Evolutionary conservation across 2,329 filamentous ascomycete species (phyloP), one percentile per base, ranked within the genome.

Genomic region (Aureobasidium subglaciale): DNA sequence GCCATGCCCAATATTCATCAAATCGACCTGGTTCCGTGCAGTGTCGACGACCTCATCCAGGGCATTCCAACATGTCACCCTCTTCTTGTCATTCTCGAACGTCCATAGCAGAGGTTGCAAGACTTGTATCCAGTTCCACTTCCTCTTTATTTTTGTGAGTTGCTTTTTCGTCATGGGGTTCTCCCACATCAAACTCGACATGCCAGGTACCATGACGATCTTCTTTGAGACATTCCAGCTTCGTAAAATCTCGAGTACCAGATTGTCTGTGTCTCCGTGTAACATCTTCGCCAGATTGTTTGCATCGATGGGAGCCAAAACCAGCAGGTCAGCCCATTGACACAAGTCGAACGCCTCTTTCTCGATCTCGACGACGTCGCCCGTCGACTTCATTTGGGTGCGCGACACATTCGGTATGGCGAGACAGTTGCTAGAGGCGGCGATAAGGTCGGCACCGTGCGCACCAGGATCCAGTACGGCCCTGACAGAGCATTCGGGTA

Each of bases 121-220:
- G 40, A 93, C 83, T 59, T 86, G 81, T 52, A 96, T 82, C 89
- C 90, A 96, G 53, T 85, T 85, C 89, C 89, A 95, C 68, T 90
- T 91, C 60, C 83, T 78, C 60, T 85, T 80, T 38, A 96, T 82
- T 71, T 95, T 93, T 70, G 82, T 86, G 59, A 96, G 79, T 67
- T 96, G 90, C 64, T 90, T 87, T 73, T 88, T 88, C 15, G 89
- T 95, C 73, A 91, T 85, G 2, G 90, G 89, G 64, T 93, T 90
- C 66, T 91, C 84, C 90, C 90, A 95, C 83, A 92, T 90, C 58
- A 87, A 80, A 1, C 83, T 83, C 30, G 88, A 92, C 90, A 96
- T 95, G 61, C 88, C 89, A 0, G 91, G 90, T 6, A 95, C 85
- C 56, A 96, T 74, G 46, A 96, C 73, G 27, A 95, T 87, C 63